These are phyloP conservation scores for Alternaria consortialis DNA, from an alignment of 2,329 filamentous ascomycete species.

Conservation along the genomic window DNA sequence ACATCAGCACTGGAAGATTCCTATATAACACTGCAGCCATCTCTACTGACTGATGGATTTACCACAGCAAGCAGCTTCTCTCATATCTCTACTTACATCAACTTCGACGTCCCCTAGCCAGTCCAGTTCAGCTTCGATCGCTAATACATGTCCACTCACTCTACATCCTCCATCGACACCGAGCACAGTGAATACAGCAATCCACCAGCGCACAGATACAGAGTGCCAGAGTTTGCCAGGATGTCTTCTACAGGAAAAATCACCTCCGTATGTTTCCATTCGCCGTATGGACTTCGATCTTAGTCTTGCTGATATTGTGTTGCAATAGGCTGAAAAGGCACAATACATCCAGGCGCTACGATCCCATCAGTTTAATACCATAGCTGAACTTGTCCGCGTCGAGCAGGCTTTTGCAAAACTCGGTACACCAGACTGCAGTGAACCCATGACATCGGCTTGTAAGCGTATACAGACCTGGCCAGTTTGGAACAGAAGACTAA, in stretches of 20 bases:
- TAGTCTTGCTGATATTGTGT: neutral
- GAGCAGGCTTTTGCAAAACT: conserved; percentile 70
- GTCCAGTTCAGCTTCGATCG: conserved; percentile 8
- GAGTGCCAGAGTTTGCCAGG: conserved; percentile 28
- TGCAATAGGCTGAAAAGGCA: conserved; percentile 55
- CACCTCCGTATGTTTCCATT: conserved; percentile 30
- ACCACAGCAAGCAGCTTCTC: conserved; percentile 19
- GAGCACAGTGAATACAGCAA: conserved; percentile 35
- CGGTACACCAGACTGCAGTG: conserved; percentile 66
- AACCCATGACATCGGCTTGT: conserved; percentile 75
- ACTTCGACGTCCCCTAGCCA: conserved; percentile 16
- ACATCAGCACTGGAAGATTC: conserved; percentile 2
- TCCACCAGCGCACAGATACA: conserved; percentile 38
- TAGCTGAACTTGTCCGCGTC: conserved; percentile 75
- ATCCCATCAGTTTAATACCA: conserved; percentile 75
- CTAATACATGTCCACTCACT: conserved; percentile 35
- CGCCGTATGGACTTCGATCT: neutral
- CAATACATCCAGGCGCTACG: conserved; percentile 70
- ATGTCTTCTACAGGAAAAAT: conserved; percentile 41
- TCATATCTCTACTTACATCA: conserved; percentile 16
- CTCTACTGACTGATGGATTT: conserved; percentile 14
- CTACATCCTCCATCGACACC: conserved; percentile 28
- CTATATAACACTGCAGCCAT: conserved; percentile 28
- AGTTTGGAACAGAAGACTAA: conserved; percentile 6
- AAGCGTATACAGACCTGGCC: neutral